Percentiles rank a stretch among this genome's conserved stretches.
These are phyloP conservation scores for Orychophragmus violaceus DNA, from an alignment of 345 rosid species.

Conservation along the genomic window DNA sequence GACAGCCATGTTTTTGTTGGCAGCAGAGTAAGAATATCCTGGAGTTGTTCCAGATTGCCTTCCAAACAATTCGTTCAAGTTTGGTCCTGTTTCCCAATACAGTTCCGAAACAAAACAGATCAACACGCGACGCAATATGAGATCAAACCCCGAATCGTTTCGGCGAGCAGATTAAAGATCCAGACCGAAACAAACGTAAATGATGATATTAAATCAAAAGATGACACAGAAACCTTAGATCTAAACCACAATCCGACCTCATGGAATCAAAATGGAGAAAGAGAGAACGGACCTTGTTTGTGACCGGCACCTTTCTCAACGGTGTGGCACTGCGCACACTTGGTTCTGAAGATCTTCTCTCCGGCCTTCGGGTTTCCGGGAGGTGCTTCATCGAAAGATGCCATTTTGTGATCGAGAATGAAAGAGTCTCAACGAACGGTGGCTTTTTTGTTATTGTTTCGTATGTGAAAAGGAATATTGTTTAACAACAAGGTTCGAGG, in stretches of 20 bases:
- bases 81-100: constrained; percentile 54
- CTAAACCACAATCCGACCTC: not conserved
- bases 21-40: constrained; percentile 81
- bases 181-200: not conserved
- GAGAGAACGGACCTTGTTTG: constrained; percentile 63
- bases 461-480: no score
- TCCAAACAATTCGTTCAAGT: constrained; percentile 77
- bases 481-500: not conserved
- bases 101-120: no score
- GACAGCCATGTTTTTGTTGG: constrained; percentile 83
- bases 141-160: not conserved
- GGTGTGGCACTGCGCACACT: constrained; percentile 53
- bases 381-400: constrained; percentile 81
- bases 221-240: not conserved
- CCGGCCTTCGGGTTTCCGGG: constrained; percentile 65
- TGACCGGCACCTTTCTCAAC: constrained; percentile 96
- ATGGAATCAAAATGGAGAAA: not conserved
- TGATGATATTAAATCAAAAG: not conserved
- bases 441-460: no score
- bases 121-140: no score
- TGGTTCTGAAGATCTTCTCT: constrained; percentile 84
- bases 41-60: constrained; percentile 79
- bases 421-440: not conserved
- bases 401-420: constrained; percentile 39
- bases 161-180: constrained; percentile 9